Base-by-base conservation (phyloP, 805 yeast genomes). In the Starmerella lactis-condensi region DNA sequence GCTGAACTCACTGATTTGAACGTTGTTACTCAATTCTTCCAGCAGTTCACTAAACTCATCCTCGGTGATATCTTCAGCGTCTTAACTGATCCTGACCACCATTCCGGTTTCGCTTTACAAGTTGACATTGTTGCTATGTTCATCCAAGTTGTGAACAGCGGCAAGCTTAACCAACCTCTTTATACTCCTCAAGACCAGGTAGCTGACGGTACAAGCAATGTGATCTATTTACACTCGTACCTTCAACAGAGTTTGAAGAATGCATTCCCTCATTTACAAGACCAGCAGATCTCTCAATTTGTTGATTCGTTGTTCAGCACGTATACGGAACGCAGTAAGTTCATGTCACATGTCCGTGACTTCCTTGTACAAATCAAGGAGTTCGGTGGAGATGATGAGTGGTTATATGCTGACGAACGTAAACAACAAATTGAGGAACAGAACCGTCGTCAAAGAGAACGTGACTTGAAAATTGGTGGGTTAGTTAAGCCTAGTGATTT, bases 301-400 rank as follows among this genome's bases (percentile, higher is more conserved):
- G 65, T 89, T 37, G 65, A 67, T 43, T 92, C 82, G 5, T 64
- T 89, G 51, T 56, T 59, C 40, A 54, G 67, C 11, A 72, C 74
- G 32, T 79, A 79, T 50, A 71, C 66, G 36, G 89, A 79, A 46
- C 72, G 72, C 37, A 52, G 54, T 39, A 75, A 70, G 50, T 89
- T 89, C 61, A 73, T 71, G 55, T 79, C 79, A 31, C 74, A 76
- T 8, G 62, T 89, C 45, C 74, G 96, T 56, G 99, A 89, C 57
- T 89, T 89, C 68, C 65, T 89, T 52, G 91, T 89, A 26, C 96
- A 89, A 60, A 78, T 85, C 54, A 83, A 82, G 57, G 93, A 85
- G 57, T 70, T 67, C 49, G 98, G 96, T 37, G 96, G 96, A 19
- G 72, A 92, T 34, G 81, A 93, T 15, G 95, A 83, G 52, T 89